phyloP scores from a whole-genome alignment of 805 yeast species.

The Lipomyces japonicus region DNA sequence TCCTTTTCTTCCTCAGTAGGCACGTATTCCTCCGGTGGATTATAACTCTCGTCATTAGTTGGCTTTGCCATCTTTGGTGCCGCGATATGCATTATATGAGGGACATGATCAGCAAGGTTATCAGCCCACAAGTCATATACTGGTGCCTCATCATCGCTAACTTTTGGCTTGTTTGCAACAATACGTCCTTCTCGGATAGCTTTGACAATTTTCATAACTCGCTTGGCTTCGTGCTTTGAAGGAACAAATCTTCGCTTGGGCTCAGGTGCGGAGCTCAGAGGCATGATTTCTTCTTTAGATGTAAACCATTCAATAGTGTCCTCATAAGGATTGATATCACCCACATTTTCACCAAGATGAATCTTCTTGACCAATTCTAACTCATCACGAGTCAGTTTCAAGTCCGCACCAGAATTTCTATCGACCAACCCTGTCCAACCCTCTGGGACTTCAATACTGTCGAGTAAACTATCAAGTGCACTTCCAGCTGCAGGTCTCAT shows the following conservation, averaged over 20 bases:
- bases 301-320: constrained; percentile 97
- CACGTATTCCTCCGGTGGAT: constrained; percentile 95
- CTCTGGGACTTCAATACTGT: constrained; percentile 88
- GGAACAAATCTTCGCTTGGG: constrained; percentile 97
- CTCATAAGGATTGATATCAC: constrained; percentile 84
- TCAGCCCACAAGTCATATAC: constrained; percentile 79
- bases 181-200: constrained; percentile 97
- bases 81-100: constrained; percentile 81
- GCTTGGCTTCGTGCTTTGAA: constrained; percentile 92
- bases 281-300: constrained; percentile 77
- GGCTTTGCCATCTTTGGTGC: constrained; percentile 98
- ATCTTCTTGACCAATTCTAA: constrained; percentile 81
- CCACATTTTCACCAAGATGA: constrained; percentile 80
- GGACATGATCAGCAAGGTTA: constrained; percentile 50
- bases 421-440: constrained; percentile 98
- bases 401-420: constrained; percentile 76
- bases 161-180: constrained; percentile 62
- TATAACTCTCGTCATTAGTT: constrained; percentile 91
- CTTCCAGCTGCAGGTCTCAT: constrained; percentile 98
- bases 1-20: constrained; percentile 71
- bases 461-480: constrained; percentile 86
- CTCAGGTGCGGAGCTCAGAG: constrained; percentile 89
- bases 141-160: constrained; percentile 47
- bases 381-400: constrained; percentile 83
- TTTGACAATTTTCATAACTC: constrained; percentile 91